Evolutionary conservation across 208 protist genomes (phyloP).

Genomic region (Trypanosoma avium): DNA sequence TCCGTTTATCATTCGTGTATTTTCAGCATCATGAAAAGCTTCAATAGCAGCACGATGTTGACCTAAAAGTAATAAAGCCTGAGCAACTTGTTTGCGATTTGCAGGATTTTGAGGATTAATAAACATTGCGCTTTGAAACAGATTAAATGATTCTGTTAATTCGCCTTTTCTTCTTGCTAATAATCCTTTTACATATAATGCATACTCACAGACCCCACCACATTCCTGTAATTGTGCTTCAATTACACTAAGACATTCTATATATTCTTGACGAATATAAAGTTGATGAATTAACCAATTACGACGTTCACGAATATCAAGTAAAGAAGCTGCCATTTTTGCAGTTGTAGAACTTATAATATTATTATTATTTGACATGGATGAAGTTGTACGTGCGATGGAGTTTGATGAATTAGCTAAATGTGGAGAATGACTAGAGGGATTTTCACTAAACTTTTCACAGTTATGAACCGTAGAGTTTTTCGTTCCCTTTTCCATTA

Average conservation of each 20-base stretch:
- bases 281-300: conserved; percentile 95
- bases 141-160: conserved; percentile 92
- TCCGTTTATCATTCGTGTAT: conserved; percentile 34
- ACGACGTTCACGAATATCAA: conserved; percentile 66
- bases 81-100: conserved; percentile 93
- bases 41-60: conserved; percentile 90
- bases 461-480: not conserved
- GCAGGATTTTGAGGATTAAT: conserved; percentile 88
- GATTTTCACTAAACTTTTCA: not conserved
- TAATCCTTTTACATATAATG: conserved; percentile 92
- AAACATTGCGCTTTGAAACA: conserved; percentile 90
- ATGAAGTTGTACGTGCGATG: too few relatives aligned
- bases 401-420: too few relatives aligned
- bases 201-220: conserved; percentile 86
- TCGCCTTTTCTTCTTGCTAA: conserved; percentile 90
- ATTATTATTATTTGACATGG: too few relatives aligned
- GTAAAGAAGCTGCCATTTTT: not conserved
- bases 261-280: conserved; percentile 90
- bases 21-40: conserved; percentile 84
- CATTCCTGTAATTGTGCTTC: conserved; percentile 85
- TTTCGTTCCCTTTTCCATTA: conserved; percentile 1
- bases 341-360: too few relatives aligned
- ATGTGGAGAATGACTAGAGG: too few relatives aligned
- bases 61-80: conserved; percentile 91
- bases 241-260: conserved; percentile 83